A percentile compares a stretch with the other conserved stretches of the same genome.
These are phyloP conservation scores for Beta lomatogona DNA, from an alignment of 179 eudicot genomes.

Conservation along the genomic window DNA sequence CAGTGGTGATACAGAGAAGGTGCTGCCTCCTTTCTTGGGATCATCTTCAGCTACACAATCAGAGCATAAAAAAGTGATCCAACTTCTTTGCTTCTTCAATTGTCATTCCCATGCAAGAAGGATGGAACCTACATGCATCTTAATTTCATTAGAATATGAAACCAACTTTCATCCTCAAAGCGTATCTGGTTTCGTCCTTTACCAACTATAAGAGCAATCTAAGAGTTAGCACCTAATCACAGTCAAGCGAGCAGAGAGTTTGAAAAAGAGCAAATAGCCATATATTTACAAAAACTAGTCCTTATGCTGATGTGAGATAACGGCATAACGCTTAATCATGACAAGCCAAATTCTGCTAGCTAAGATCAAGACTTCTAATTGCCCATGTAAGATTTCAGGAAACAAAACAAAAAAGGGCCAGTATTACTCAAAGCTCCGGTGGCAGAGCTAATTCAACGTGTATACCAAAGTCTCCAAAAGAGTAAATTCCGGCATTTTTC, in stretches of 20 bases:
- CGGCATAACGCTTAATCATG: not conserved
- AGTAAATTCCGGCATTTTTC: not conserved
- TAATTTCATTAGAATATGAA: constrained; percentile 3
- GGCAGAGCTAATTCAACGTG: not conserved
- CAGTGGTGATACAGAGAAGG: constrained; percentile 50
- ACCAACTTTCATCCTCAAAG: not conserved
- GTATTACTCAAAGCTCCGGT: not conserved
- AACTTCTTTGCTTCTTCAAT: constrained; percentile 83
- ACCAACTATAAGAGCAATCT: not conserved
- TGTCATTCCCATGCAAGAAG: constrained; percentile 81
- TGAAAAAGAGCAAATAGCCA: not conserved
- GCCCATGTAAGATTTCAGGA: not conserved
- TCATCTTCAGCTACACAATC: constrained; percentile 69
- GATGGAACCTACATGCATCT: constrained; percentile 71
- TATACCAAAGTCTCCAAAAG: not conserved
- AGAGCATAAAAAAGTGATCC: constrained; percentile 69
- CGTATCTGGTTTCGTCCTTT: not conserved
- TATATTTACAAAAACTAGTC: not conserved
- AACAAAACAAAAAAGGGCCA: not conserved
- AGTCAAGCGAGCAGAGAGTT: not conserved
- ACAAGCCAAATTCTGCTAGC: not conserved
- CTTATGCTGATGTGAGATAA: not conserved
- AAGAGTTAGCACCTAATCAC: not conserved
- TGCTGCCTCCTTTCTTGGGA: constrained; percentile 50
- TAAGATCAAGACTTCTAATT: not conserved